phyloP scores from a whole-genome alignment of 495 filamentous ascomycete genomes.

The Parachaetomium inaequale region DNA sequence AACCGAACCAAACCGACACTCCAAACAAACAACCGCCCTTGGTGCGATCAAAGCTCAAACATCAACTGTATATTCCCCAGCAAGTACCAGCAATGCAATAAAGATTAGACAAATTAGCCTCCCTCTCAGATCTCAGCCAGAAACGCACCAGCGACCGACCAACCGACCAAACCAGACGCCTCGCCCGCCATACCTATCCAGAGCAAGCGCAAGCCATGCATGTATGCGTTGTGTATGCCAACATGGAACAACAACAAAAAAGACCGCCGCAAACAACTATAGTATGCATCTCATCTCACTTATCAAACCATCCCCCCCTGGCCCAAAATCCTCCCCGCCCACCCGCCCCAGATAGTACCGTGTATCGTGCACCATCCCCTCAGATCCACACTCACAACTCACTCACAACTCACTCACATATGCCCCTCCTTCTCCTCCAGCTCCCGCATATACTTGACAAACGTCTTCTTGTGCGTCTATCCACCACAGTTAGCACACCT shows the following conservation, averaged over 20 bases:
- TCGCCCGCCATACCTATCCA: neutral
- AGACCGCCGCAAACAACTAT: neutral
- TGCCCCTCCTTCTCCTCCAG: conserved; percentile 57
- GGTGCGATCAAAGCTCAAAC: too few relatives aligned
- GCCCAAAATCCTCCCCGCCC: neutral
- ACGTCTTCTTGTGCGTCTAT: conserved; percentile 87
- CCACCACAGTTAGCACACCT: conserved; percentile 19
- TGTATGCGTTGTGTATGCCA: neutral
- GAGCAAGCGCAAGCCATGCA: neutral
- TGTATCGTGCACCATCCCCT: neutral
- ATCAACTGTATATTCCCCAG: too few relatives aligned
- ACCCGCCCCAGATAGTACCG: neutral
- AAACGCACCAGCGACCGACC: neutral
- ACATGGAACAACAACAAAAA: neutral
- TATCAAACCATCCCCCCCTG: neutral
- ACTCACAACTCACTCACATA: conserved; percentile 12
- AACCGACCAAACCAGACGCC: neutral
- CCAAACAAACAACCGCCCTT: too few relatives aligned
- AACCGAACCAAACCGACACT: too few relatives aligned
- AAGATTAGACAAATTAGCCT: too few relatives aligned
- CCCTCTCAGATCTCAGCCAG: too few relatives aligned
- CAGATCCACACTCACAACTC: neutral
- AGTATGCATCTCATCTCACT: neutral
- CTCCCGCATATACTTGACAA: conserved; percentile 90
- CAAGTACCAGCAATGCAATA: too few relatives aligned